Conservation (phyloP, 148 eudicot species). For the Cornus florida region DNA sequence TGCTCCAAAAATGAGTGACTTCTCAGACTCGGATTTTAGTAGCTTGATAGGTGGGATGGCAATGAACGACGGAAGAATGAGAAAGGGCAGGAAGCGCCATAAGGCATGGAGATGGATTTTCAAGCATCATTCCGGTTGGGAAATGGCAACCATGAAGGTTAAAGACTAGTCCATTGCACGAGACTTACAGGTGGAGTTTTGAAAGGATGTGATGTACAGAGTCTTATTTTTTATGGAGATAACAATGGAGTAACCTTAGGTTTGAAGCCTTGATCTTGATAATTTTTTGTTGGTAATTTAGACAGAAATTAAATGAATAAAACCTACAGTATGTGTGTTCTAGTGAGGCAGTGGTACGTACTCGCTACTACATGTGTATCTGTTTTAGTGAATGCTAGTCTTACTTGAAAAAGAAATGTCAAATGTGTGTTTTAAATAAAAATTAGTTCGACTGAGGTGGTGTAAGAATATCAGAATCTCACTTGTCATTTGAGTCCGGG, state of each 20-base stretch:
- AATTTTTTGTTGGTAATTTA: neutral
- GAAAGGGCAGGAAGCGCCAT: conserved; percentile 48
- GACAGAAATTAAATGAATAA: neutral
- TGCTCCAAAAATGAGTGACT: conserved; percentile 29
- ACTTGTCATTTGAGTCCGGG: no score
- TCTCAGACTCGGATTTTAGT: conserved; percentile 31
- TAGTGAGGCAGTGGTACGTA: conserved; percentile 13
- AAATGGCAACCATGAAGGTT: conserved; percentile 29
- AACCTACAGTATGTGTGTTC: neutral
- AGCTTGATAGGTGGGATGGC: conserved; percentile 32
- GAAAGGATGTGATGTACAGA: no score
- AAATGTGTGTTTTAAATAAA: no score
- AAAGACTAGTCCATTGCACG: neutral
- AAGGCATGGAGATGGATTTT: conserved; percentile 84
- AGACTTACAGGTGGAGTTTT: no score
- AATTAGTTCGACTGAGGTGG: no score
- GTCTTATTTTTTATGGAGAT: no score
- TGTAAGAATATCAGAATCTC: no score
- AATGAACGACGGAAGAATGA: conserved; percentile 46
- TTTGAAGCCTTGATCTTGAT: conserved; percentile 12
- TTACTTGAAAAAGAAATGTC: no score
- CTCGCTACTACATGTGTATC: neutral
- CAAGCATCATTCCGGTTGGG: conserved; percentile 42
- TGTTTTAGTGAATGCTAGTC: no score
- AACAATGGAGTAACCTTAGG: no score